phyloP scores from a whole-genome alignment of 2,329 filamentous ascomycete genomes.

The Xylaria sp. region DNA sequence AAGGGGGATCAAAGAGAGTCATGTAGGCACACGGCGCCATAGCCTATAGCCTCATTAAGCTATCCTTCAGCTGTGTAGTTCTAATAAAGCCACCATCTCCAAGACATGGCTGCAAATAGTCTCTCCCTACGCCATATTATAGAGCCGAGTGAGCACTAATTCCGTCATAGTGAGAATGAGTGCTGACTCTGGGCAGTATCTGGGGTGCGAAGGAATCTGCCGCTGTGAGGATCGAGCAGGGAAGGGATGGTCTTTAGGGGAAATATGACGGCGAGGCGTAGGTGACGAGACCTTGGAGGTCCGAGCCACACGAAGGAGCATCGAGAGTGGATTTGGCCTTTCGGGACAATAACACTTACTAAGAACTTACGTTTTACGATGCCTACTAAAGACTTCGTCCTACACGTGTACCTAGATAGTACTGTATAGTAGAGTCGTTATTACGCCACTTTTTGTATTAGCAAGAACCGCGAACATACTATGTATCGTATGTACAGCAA shows the following conservation, averaged over 20 bases:
- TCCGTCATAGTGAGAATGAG: neutral
- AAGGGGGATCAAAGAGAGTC: no score
- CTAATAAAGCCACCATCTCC: neutral
- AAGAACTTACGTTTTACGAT: no score
- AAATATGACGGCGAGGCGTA: no score
- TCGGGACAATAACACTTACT: no score
- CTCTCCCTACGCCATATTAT: neutral
- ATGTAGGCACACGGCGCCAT: no score
- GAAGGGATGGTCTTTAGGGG: neutral
- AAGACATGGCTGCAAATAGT: conserved; percentile 6
- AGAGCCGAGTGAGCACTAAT: neutral
- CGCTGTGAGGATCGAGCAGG: conserved; percentile 16
- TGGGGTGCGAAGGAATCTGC: neutral
- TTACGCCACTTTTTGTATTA: no score
- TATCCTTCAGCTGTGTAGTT: neutral
- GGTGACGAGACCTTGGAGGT: conserved; percentile 1
- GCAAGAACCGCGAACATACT: no score
- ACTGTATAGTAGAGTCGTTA: no score
- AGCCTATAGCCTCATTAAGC: neutral
- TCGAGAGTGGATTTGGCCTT: no score
- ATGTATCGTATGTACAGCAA: no score
- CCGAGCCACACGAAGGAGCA: conserved; percentile 12
- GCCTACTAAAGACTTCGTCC: no score
- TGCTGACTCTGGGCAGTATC: neutral
- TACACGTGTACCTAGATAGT: no score